A percentile compares a stretch with the other conserved stretches of the same genome.
phyloP scores from a whole-genome alignment of 129 eudicot genomes.

The Silybum marianum region DNA sequence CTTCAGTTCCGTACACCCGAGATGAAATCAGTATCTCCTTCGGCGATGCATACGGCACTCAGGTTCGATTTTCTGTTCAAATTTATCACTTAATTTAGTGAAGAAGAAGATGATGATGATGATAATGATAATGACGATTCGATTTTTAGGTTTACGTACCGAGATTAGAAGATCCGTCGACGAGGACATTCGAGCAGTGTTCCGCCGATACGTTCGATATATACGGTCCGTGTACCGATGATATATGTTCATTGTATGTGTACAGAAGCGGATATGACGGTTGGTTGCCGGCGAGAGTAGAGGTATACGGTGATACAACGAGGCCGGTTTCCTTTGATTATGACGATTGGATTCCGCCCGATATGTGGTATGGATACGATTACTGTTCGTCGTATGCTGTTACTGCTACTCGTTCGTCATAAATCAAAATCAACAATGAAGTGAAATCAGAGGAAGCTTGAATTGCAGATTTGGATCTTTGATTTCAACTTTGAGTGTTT shows the following conservation, averaged over 20 bases:
- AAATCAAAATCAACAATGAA: slow-evolving; percentile 17
- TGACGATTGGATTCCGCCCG: slow-evolving; percentile 46
- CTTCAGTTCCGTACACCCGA: slow-evolving; percentile 61
- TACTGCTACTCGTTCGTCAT: slow-evolving; percentile 11
- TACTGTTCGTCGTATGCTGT: slow-evolving; percentile 39
- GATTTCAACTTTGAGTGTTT: slow-evolving; percentile 8
- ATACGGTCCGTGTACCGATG: slow-evolving; percentile 65
- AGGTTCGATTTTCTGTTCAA: slow-evolving; percentile 41
- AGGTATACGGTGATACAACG: slow-evolving; percentile 48
- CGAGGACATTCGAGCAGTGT: slow-evolving; percentile 71
- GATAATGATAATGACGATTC: neutral
- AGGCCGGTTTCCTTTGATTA: slow-evolving; percentile 54
- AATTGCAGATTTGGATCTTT: neutral
- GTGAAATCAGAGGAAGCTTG: slow-evolving; percentile 20
- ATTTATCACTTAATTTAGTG: neutral
- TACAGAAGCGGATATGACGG: slow-evolving; percentile 79
- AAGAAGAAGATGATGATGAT: neutral
- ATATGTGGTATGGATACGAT: slow-evolving; percentile 61
- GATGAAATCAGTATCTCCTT: slow-evolving; percentile 77
- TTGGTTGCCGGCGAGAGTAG: slow-evolving; percentile 69
- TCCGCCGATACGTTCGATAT: slow-evolving; percentile 62
- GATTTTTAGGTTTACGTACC: slow-evolving; percentile 65
- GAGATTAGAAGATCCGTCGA: slow-evolving; percentile 62
- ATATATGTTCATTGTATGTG: slow-evolving; percentile 67
- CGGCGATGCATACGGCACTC: slow-evolving; percentile 85